Percentiles rank a stretch among this genome's conserved stretches.
phyloP scores from a whole-genome alignment of 2,329 filamentous ascomycete genomes.

The Capronia coronata region DNA sequence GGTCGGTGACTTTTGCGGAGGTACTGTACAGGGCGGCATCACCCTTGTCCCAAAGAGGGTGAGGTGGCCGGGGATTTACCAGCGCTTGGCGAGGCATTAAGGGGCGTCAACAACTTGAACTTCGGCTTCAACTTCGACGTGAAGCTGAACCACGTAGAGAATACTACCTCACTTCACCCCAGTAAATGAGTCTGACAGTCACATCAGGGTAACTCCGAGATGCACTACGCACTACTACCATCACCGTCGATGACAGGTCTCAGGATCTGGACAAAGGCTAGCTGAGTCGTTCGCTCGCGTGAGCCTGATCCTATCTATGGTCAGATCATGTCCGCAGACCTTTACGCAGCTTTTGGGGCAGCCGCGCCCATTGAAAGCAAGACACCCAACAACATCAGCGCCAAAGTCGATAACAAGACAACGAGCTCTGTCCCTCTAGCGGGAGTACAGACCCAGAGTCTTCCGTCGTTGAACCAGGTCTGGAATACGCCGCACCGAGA shows the following conservation, averaged over 20 bases:
- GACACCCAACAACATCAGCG: not conserved
- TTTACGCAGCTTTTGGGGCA: slow-evolving; percentile 47
- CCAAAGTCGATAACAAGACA: not conserved
- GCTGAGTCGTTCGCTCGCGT: not conserved
- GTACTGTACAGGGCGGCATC: too few species aligned
- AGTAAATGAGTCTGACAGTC: too few species aligned
- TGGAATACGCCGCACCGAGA: not conserved
- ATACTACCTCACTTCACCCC: too few species aligned
- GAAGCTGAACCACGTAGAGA: too few species aligned
- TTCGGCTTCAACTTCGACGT: too few species aligned
- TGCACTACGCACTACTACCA: too few species aligned
- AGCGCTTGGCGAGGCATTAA: too few species aligned
- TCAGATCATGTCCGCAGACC: slow-evolving; percentile 47
- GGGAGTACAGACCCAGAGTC: not conserved
- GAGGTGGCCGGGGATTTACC: too few species aligned
- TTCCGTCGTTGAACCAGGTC: not conserved
- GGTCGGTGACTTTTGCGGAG: too few species aligned
- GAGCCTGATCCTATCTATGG: not conserved
- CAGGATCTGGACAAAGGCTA: not conserved
- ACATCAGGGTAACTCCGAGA: not conserved
- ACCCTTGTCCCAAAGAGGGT: too few species aligned
- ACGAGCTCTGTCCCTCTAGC: not conserved
- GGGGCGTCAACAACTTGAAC: too few species aligned
- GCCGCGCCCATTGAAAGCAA: not conserved
- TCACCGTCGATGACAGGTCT: too few species aligned